Conservation (phyloP, 768 basidiomycete species). For the Infundibulicybe gibba region DNA sequence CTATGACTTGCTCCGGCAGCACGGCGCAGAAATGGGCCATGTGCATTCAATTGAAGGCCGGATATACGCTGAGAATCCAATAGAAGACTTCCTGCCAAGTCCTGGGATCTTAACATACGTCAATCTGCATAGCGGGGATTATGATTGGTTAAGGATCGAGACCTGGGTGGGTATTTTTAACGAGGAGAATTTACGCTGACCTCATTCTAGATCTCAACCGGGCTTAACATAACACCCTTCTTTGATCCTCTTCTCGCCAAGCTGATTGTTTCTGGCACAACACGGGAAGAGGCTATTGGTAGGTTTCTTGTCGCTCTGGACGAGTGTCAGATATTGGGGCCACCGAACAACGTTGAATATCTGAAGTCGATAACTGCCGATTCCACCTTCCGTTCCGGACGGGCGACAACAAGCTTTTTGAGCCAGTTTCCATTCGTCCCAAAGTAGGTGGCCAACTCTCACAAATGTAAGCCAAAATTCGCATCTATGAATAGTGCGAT, state of each 20-base stretch:
- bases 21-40: background rate
- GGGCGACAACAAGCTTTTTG: slow-evolving; percentile 47
- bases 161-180: slow-evolving; percentile 39
- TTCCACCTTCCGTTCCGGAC: slow-evolving; percentile 34
- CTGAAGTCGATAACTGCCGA: slow-evolving; percentile 40
- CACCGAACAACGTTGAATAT: slow-evolving; percentile 57
- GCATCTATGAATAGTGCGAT: slow-evolving; percentile 31
- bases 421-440: slow-evolving; percentile 38
- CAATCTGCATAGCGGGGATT: slow-evolving; percentile 19
- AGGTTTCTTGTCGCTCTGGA: slow-evolving; percentile 37
- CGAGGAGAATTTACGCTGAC: background rate
- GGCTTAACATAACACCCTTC: slow-evolving; percentile 45
- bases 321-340: slow-evolving; percentile 44
- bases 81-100: slow-evolving; percentile 50
- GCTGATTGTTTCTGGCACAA: slow-evolving; percentile 46
- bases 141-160: slow-evolving; percentile 59
- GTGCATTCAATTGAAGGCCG: slow-evolving; percentile 12
- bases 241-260: slow-evolving; percentile 63
- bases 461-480: background rate
- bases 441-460: slow-evolving; percentile 23
- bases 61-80: slow-evolving; percentile 53
- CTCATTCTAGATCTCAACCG: slow-evolving; percentile 37
- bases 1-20: slow-evolving; percentile 22
- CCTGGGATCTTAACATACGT: slow-evolving; percentile 64
- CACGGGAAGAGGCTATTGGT: slow-evolving; percentile 40